Percentiles rank a stretch among this genome's conserved stretches.
Conservation (phyloP, 179 eudicot genomes). For the Beta macrorhiza region DNA sequence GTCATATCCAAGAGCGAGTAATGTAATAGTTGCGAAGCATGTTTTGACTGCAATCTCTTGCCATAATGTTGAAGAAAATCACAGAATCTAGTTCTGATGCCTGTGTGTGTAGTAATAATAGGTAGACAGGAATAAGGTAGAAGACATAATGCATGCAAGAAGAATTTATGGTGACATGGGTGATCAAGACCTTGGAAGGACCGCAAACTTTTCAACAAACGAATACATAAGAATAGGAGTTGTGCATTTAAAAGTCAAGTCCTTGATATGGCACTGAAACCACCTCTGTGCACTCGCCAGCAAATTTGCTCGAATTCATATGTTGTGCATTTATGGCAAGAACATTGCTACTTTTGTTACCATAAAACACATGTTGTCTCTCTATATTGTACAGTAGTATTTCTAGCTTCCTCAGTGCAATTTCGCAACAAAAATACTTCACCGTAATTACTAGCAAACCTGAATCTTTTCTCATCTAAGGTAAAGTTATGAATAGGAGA, state of each 20-base stretch:
- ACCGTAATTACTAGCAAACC: conserved; percentile 16
- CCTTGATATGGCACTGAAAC: conserved; percentile 29
- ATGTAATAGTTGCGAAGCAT: too few relatives aligned
- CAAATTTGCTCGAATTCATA: not conserved
- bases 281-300: conserved; percentile 15
- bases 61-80: too few relatives aligned
- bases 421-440: conserved; percentile 27
- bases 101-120: too few relatives aligned
- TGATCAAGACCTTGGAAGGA: not conserved
- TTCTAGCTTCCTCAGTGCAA: conserved; percentile 6
- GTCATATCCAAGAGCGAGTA: too few relatives aligned
- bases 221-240: not conserved
- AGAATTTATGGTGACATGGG: not conserved
- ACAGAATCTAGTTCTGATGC: too few relatives aligned
- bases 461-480: conserved; percentile 8
- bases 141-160: too few relatives aligned
- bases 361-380: not conserved
- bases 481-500: conserved; percentile 29
- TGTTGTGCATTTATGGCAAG: conserved; percentile 22
- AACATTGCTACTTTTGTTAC: not conserved
- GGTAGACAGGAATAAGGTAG: too few relatives aligned
- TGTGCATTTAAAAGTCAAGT: not conserved
- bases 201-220: not conserved
- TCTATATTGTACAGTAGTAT: not conserved
- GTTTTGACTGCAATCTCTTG: too few relatives aligned